Percentiles rank a stretch among this genome's conserved stretches.
Conservation (phyloP, 2,329 filamentous ascomycete genomes). For the Rosellinia necatrix region DNA sequence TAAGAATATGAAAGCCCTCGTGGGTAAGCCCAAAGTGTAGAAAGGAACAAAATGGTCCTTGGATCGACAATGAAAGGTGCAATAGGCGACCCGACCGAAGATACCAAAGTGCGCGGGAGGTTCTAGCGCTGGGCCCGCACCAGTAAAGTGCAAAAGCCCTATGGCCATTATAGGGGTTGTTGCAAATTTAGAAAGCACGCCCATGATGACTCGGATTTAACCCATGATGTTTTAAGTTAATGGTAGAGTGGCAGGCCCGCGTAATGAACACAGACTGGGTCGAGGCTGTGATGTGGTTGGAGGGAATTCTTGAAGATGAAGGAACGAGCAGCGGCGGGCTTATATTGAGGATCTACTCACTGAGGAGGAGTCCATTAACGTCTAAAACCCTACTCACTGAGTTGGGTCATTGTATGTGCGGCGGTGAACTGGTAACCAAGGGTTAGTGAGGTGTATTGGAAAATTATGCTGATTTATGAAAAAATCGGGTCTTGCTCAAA, state of each 20-base stretch:
- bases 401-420: too few species aligned
- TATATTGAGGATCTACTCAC: too few species aligned
- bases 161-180: constrained; percentile 5
- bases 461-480: too few species aligned
- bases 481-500: too few species aligned
- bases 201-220: constrained; percentile 8
- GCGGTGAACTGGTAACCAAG: too few species aligned
- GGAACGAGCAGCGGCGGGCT: too few species aligned
- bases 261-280: constrained; percentile 12
- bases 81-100: constrained; percentile 14
- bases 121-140: constrained; percentile 11
- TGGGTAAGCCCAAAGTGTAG: constrained; percentile 3
- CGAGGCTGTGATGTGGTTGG: constrained; percentile 13
- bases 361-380: too few species aligned
- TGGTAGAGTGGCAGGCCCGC: constrained; percentile 8
- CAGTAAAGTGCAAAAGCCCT: not conserved
- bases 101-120: constrained; percentile 6
- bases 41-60: constrained; percentile 11
- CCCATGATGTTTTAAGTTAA: constrained; percentile 10
- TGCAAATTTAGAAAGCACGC: constrained; percentile 12
- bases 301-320: constrained; percentile 7
- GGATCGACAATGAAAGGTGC: constrained; percentile 16
- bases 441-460: too few species aligned
- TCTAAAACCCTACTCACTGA: too few species aligned
- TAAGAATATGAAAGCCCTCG: not conserved